Evolutionary conservation across 2,329 filamentous ascomycete species (phyloP).

Genomic region (Claviceps sp.): DNA sequence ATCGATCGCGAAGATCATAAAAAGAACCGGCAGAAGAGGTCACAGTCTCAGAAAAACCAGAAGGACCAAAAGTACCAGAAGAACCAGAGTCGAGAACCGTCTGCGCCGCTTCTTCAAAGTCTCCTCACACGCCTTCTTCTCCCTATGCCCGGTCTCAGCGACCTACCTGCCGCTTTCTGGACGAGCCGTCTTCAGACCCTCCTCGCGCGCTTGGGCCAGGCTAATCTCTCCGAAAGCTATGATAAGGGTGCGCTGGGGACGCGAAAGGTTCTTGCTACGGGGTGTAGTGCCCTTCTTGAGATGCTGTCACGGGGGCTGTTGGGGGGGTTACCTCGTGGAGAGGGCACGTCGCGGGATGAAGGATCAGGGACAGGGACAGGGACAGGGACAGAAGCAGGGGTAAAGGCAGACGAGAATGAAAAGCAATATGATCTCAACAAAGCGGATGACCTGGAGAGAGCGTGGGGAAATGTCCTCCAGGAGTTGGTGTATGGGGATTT

Average conservation of each 20-base stretch:
- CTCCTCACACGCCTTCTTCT: conserved; percentile 53
- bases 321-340: conserved; percentile 29
- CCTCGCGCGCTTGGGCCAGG: conserved; percentile 47
- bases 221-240: conserved; percentile 66
- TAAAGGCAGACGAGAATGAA: not conserved
- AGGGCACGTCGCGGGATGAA: not conserved
- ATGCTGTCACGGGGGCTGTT: conserved; percentile 52
- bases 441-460: conserved; percentile 45
- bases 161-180: conserved; percentile 54
- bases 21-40: too few species aligned
- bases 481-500: conserved; percentile 55
- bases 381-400: conserved; percentile 7
- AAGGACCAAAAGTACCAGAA: not conserved
- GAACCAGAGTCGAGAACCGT: conserved; percentile 1
- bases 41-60: too few species aligned
- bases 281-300: conserved; percentile 55
- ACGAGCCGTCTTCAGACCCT: conserved; percentile 44
- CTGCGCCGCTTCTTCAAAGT: conserved; percentile 53
- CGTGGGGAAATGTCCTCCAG: conserved; percentile 55
- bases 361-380: not conserved
- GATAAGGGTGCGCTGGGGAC: conserved; percentile 65
- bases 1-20: too few species aligned
- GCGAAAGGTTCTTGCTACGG: conserved; percentile 62
- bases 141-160: conserved; percentile 50
- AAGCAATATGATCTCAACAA: conserved; percentile 42